Base-by-base conservation (phyloP, 208 protist genomes). In the Angomonas desouzai region DNA sequence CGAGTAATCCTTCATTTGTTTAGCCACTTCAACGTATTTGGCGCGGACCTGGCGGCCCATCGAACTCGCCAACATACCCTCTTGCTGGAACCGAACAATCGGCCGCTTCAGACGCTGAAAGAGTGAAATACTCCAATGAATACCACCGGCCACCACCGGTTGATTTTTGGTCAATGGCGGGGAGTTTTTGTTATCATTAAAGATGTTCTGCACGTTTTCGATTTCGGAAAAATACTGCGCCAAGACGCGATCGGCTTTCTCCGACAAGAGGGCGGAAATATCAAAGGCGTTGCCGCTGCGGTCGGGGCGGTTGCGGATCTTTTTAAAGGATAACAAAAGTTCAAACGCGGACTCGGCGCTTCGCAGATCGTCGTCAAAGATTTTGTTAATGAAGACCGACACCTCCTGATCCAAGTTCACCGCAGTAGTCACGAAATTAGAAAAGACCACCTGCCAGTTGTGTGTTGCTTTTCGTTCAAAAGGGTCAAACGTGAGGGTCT, bases 331-430 rank as follows among this genome's bases (percentile, higher is more conserved):
- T 25, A 97, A 82, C 28, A 99, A 79, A 36, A 99, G 78, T 57
- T 98, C 94, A 85, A 99, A 99, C 7, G 97, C 97, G 7, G 91
- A 97, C 76, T 99, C 97, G 7, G 98, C 95, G 62, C 93, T 98
- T 49, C 98, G 90, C 16, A 99, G 83, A 70, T 99, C 96, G 36
- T 97, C 88, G 70, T 98, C 94, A 78, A 99, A 99, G 48, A 97
- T 97, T 43, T 89, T 86, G 68, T 99, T 96, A 77, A 99, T 99
- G 70, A 99, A 98, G 30, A 81, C 53, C 56, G 96, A 91, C 11
- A 97, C 94, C 56, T 91, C 80, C 47, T 94, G 89, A 53, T 99
- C 96, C 30, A 99, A 95, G 47, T 85, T 88, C 3, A 82, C 77
- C 20, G 97, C 92, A 18, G 96, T 87, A 27, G 85, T 92, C 16